These are phyloP conservation scores for Mortierella sp. DNA, from an alignment of 371 early-diverging fungal genomes.

Conservation along the genomic window DNA sequence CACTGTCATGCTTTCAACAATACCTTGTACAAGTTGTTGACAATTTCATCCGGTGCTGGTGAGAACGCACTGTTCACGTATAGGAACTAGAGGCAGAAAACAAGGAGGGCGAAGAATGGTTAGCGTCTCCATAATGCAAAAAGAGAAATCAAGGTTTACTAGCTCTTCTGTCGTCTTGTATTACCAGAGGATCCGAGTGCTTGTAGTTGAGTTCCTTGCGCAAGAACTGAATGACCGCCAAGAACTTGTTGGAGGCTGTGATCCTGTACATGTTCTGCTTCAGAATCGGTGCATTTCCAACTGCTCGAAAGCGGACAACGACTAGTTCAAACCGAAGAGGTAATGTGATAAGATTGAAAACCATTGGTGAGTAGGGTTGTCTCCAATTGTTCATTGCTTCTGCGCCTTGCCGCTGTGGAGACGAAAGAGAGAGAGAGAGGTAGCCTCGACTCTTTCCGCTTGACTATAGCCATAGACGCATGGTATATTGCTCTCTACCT, in stretches of 20 bases:
- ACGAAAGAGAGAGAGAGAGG: too few species aligned
- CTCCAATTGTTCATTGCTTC: too few species aligned
- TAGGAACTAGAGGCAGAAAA: constrained; percentile 67
- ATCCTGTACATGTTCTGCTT: constrained; percentile 89
- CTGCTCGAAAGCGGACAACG: constrained; percentile 84
- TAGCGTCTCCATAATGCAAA: too few species aligned
- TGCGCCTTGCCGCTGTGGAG: too few species aligned
- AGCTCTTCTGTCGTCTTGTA: too few species aligned
- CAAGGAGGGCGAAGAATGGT: too few species aligned
- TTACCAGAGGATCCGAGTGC: constrained; percentile 81
- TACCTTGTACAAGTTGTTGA: constrained; percentile 85
- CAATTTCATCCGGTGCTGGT: constrained; percentile 93
- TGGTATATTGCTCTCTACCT: constrained; percentile 44
- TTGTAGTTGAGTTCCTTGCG: constrained; percentile 84
- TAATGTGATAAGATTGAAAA: too few species aligned
- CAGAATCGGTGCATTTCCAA: constrained; percentile 93
- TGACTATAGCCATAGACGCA: too few species aligned
- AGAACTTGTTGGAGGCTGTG: constrained; percentile 82
- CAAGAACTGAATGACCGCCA: constrained; percentile 85
- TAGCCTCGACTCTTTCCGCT: too few species aligned
- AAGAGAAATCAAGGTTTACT: too few species aligned
- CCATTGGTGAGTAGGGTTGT: background rate
- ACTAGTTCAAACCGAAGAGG: constrained; percentile 60
- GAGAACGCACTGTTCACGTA: constrained; percentile 94
- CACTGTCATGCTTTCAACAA: background rate